Base-by-base conservation (phyloP, 192 early-diverging fungal genomes). In the Allomyces arbusculus region DNA sequence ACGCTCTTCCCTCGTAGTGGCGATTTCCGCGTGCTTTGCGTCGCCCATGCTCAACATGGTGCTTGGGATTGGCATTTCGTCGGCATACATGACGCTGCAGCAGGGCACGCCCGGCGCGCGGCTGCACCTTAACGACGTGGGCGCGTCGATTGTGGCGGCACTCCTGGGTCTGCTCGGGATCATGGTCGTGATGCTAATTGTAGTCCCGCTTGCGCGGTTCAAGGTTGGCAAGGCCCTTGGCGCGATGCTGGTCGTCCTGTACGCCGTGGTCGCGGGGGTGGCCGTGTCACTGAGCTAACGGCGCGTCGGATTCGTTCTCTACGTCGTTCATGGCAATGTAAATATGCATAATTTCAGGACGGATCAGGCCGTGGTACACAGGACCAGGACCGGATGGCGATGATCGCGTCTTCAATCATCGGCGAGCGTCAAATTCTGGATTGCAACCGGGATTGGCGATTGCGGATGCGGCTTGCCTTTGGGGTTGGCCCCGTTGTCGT, bases 21-120 rank as follows among this genome's bases (percentile, higher is more conserved):
- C 93, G 1, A 82, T 97, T 58, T 87, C 87, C 24, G 95, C 95
- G 0, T 95, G 92, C 64, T 95, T 90, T 76, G 92, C 92, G 25
- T 81, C 87, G 16, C 95, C 95, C 20, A 86, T 97, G 82, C 72
- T 97, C 28, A 94, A 43, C 50, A 20, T 64, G 24, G 50, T 45
- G 33, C 26, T 23, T 3, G 50, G 50, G 3, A n/a, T 58, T 16
- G 50, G 50, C 50, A n/a, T 14, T 20, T 58, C 50, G 16, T 14
- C 20, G 50, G 12, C 20, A 0, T n/a, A 20, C 12, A 14, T 58
- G 50, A 20, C 50, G 50, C 50, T 58, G 50, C 20, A 14, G 20
- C 50, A 58, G 50, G 16, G 20, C 12, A 14, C 20, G 16, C 16
- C 16, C 20, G 12, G 16, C 50, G 20, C 20, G 50, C 50, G 16